Conservation (phyloP, 2,329 filamentous ascomycete genomes). For the Elsinoe ampelina region DNA sequence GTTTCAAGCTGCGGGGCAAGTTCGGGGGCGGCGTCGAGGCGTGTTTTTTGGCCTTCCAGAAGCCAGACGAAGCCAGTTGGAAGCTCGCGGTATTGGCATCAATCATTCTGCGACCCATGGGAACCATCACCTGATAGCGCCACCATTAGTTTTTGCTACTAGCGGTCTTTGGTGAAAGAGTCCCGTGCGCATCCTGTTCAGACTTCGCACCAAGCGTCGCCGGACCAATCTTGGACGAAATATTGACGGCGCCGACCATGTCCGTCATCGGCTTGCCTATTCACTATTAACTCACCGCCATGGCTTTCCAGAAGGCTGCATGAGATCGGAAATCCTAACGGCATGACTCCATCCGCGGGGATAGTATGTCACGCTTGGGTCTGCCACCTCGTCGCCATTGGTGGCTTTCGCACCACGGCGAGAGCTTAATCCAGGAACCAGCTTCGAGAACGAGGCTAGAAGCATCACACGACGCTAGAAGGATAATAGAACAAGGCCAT, state of each 20-base stretch:
- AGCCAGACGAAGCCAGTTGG: slow-evolving; percentile 10
- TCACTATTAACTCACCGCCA: neutral
- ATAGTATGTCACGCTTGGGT: neutral
- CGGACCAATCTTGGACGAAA: neutral
- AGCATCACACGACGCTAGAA: slow-evolving; percentile 1
- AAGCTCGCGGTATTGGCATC: neutral
- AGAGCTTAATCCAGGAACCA: neutral
- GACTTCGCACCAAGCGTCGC: neutral
- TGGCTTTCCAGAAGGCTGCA: neutral
- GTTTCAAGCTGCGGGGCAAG: slow-evolving; percentile 7
- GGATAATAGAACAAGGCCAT: neutral
- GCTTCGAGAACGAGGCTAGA: neutral
- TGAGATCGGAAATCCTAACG: neutral
- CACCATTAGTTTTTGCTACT: neutral
- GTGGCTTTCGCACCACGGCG: neutral
- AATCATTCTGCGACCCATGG: slow-evolving; percentile 1
- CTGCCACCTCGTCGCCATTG: neutral
- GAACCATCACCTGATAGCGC: slow-evolving; percentile 4
- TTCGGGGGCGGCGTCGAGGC: neutral
- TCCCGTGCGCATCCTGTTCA: neutral
- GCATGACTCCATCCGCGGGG: neutral
- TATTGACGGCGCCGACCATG: neutral
- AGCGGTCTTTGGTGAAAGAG: neutral
- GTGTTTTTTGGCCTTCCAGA: neutral
- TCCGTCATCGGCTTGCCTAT: neutral